Evolutionary conservation across 176 grass and related monocot species (phyloP).

Genomic region (Ensete glaucum): DNA sequence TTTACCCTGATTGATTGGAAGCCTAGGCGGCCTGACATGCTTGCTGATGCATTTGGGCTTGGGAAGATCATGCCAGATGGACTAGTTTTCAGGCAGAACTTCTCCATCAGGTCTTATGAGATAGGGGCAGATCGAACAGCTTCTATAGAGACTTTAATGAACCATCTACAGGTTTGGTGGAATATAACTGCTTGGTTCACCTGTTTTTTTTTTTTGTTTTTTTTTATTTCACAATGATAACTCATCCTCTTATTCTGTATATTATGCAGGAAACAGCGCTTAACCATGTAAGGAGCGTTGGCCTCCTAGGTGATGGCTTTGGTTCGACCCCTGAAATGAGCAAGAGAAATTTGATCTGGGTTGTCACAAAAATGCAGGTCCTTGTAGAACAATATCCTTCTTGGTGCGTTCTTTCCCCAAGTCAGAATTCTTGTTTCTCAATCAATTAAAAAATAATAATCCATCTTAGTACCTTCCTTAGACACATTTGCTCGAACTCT

Average conservation of each 20-base stretch:
- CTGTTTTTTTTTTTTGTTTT: neutral
- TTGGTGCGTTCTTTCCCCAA: constrained; percentile 46
- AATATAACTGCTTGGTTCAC: neutral
- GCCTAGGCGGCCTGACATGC: constrained; percentile 90
- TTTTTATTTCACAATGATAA: neutral
- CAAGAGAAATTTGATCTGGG: constrained; percentile 96
- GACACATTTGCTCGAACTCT: neutral
- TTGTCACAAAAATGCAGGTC: constrained; percentile 98
- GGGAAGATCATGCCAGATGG: constrained; percentile 87
- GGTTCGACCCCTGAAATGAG: constrained; percentile 96
- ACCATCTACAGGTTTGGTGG: constrained; percentile 81
- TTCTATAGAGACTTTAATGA: constrained; percentile 97
- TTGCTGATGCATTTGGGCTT: constrained; percentile 77
- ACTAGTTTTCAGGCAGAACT: constrained; percentile 85
- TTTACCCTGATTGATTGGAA: constrained; percentile 95
- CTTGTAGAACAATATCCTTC: constrained; percentile 82
- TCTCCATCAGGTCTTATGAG: constrained; percentile 93
- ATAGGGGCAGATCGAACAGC: constrained; percentile 93
- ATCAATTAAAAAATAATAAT: neutral
- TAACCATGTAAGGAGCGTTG: constrained; percentile 87
- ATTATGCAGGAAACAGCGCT: constrained; percentile 88
- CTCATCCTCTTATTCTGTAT: constrained; percentile 10
- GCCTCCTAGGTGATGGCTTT: constrained; percentile 87
- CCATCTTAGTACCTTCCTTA: neutral
- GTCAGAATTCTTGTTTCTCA: neutral